Percentiles rank a stretch among this genome's conserved stretches.
Evolutionary conservation across 768 basidiomycete species (phyloP).

Genomic region (Tulasnella sp.): DNA sequence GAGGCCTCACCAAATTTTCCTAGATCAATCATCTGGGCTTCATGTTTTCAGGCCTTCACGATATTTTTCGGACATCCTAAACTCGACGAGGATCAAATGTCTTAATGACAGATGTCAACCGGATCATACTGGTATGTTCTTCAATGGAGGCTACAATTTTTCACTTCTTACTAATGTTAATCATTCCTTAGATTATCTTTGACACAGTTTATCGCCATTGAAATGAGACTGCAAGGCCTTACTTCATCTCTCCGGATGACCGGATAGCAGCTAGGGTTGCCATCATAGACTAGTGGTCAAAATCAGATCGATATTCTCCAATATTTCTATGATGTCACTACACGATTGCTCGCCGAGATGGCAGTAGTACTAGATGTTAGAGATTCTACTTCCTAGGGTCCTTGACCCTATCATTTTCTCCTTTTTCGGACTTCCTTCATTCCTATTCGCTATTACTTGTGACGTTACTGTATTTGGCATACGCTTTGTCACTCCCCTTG

Average conservation of each 20-base stretch:
- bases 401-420: too few relatives aligned
- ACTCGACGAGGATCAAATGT: conserved; percentile 33
- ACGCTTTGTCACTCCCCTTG: too few relatives aligned
- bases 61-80: conserved; percentile 34
- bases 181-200: conserved; percentile 45
- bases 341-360: not conserved
- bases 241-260: conserved; percentile 64
- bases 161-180: not conserved
- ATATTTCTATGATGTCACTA: conserved; percentile 45
- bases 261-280: conserved; percentile 25
- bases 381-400: too few relatives aligned
- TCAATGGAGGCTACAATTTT: too few relatives aligned
- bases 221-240: conserved; percentile 53
- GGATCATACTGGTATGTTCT: conserved; percentile 48
- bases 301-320: conserved; percentile 53
- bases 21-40: conserved; percentile 50
- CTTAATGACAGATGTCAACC: conserved; percentile 53
- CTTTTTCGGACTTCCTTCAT: too few relatives aligned
- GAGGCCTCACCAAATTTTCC: not conserved
- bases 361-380: too few relatives aligned
- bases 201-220: conserved; percentile 65
- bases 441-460: too few relatives aligned
- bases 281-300: conserved; percentile 74
- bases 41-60: conserved; percentile 48
- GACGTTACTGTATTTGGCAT: too few relatives aligned